Percentiles rank a stretch among this genome's conserved stretches.
Conservation (phyloP, 2,329 filamentous ascomycete species). For the Colletotrichum incanum region DNA sequence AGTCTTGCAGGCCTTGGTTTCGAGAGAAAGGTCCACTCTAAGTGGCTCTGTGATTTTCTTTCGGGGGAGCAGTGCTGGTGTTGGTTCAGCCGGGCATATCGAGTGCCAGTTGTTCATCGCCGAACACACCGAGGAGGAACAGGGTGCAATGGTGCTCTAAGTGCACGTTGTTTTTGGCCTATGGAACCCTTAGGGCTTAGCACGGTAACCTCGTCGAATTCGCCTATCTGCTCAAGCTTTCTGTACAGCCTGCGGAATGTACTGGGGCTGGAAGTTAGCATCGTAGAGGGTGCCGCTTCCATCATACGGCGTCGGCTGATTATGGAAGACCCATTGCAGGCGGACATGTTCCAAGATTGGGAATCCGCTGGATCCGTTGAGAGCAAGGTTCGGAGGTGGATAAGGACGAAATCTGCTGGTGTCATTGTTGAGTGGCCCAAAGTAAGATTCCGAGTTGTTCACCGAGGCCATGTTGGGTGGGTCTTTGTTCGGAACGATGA, state of each 20-base stretch:
- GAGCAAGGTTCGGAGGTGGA: conserved; percentile 59
- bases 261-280: conserved; percentile 58
- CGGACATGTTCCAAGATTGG: conserved; percentile 54
- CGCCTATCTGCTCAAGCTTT: not conserved
- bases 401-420: conserved; percentile 50
- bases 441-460: conserved; percentile 60
- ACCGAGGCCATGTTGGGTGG: conserved; percentile 53
- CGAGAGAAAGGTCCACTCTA: no score
- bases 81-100: not conserved
- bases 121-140: no score
- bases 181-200: not conserved
- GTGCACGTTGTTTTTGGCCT: not conserved
- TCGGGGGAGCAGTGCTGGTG: no score
- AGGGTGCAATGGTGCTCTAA: not conserved
- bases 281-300: conserved; percentile 61
- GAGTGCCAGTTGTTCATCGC: not conserved
- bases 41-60: not conserved
- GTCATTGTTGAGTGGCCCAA: conserved; percentile 58
- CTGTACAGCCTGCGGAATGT: conserved; percentile 50
- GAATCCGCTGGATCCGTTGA: conserved; percentile 61
- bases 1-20: not conserved
- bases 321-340: conserved; percentile 50
- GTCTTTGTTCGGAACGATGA: conserved; percentile 54
- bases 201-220: not conserved
- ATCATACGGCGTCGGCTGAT: conserved; percentile 60